phyloP scores from a whole-genome alignment of 345 rosid species.

The Salix viminalis region DNA sequence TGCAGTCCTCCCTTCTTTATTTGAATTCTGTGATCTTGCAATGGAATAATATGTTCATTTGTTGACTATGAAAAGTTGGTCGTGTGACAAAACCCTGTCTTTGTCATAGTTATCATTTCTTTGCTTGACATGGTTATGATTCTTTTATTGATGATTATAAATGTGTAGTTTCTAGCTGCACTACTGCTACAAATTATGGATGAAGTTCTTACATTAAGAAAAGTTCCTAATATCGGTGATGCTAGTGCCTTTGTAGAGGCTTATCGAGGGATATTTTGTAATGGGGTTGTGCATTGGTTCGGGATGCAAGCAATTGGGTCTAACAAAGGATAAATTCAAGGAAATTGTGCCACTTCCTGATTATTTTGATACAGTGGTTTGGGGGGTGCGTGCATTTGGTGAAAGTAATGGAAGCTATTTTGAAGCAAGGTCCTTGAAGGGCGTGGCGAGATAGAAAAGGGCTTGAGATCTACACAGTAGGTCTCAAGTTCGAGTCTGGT shows the following conservation, averaged over 20 bases:
- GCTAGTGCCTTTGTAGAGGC: background rate
- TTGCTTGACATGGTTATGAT: conserved; percentile 34
- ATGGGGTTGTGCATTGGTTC: conserved; percentile 31
- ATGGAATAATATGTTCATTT: conserved; percentile 34
- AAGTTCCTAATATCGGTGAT: conserved; percentile 7
- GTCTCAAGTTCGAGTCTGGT: too few species aligned
- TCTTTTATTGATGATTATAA: conserved; percentile 25
- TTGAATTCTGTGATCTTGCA: conserved; percentile 29
- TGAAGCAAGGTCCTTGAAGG: conserved; percentile 4
- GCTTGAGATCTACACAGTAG: too few species aligned
- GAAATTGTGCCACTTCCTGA: conserved; percentile 9
- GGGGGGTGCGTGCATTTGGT: conserved; percentile 24
- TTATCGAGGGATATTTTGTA: conserved; percentile 17
- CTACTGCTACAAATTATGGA: conserved; percentile 5
- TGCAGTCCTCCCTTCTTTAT: background rate
- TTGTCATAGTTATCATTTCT: background rate
- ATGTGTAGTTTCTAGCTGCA: background rate
- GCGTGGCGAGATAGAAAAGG: too few species aligned
- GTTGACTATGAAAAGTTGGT: conserved; percentile 19
- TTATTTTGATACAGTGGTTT: background rate
- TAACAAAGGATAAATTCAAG: conserved; percentile 14
- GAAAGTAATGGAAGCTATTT: conserved; percentile 18
- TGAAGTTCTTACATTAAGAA: conserved; percentile 26
- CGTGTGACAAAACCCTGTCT: conserved; percentile 19
- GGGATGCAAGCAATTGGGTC: background rate